A percentile compares a stretch with the other conserved stretches of the same genome.
Evolutionary conservation across 108 stramenopile species (phyloP).

Genomic region (Nitzschia putrida): DNA sequence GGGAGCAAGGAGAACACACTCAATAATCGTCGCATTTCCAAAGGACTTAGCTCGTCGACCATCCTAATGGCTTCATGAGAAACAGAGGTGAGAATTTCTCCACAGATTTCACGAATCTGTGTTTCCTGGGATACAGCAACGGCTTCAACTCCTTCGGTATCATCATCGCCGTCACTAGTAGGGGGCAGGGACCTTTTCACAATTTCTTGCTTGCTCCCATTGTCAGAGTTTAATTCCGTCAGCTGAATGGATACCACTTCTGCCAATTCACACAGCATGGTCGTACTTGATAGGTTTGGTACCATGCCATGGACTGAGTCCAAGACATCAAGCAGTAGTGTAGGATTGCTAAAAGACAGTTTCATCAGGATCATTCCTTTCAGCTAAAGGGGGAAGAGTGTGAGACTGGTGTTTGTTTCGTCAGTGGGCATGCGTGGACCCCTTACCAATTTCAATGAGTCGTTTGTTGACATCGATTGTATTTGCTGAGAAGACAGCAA

Average conservation of each 20-base stretch:
- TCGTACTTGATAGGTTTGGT: not conserved
- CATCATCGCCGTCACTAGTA: not conserved
- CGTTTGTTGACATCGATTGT: constrained; percentile 9
- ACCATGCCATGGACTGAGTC: constrained; percentile 9
- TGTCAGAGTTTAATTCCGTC: constrained; percentile 9
- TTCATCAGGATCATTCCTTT: constrained; percentile 34
- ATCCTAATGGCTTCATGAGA: not conserved
- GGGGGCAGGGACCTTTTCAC: not conserved
- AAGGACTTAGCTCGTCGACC: constrained; percentile 12
- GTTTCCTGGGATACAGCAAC: not conserved
- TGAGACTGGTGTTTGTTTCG: not conserved
- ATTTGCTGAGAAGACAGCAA: constrained; percentile 25
- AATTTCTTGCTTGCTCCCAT: not conserved
- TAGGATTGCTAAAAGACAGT: constrained; percentile 14
- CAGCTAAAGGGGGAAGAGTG: not conserved
- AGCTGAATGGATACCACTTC: constrained; percentile 20
- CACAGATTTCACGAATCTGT: not conserved
- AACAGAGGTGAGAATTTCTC: not conserved
- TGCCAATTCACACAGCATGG: constrained; percentile 22
- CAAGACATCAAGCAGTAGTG: constrained; percentile 17
- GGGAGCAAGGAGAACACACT: constrained; percentile 38
- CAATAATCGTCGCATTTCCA: constrained; percentile 37
- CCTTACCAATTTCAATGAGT: constrained; percentile 17
- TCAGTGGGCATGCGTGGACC: not conserved
- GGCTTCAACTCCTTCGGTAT: not conserved